Evolutionary conservation across 2,329 filamentous ascomycete genomes (phyloP), one percentile per base, ranked within the genome.

Genomic region (Ophiostoma populinum): DNA sequence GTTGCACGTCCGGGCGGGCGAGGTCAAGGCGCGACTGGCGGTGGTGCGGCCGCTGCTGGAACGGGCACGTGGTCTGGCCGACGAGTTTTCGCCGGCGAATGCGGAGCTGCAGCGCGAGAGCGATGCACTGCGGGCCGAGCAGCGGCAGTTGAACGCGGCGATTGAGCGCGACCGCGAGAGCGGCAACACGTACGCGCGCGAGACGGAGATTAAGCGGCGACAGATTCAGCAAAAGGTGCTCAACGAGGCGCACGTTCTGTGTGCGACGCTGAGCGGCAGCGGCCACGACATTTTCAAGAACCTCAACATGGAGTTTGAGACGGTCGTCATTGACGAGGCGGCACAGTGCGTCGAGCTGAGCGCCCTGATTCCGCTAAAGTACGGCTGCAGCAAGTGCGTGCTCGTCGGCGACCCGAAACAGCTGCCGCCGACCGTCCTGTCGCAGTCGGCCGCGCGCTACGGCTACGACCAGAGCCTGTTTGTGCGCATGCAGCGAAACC

Each of bases 401-500:
- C 71, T 98, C 21, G 90, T 98, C 20, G 90, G 90, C 58, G 90
- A 98, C 59, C 90, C 90, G 0, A 95, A 98, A 54, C 90, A 98
- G 55, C 61, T 98, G 45, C 90, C 90, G 5, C 90, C 90, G 1
- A 98, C 90, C 0, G 90, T 98, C 7, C 70, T 98, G 38, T 95
- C 90, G 3, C 83, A 90, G 51, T 86, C 86, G 46, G 90, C 90
- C 5, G 81, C 86, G 11, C 72, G 75, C 24, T 95, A 86, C 55
- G 85, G 90, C 44, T 98, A 95, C 56, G 87, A 95, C 50, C 90
- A 98, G 58, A 93, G 83, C 66, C 62, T 98, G 56, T 98, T 98
- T 59, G 90, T 95, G 36, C 80, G 90, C 22, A 98, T 98, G 87
- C 90, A 95, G 52, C 75, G 76, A 48, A 94, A 94, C 43, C 77